These are phyloP conservation scores for Puya raimondii DNA, from an alignment of 176 grass and related monocot species.

Conservation along the genomic window DNA sequence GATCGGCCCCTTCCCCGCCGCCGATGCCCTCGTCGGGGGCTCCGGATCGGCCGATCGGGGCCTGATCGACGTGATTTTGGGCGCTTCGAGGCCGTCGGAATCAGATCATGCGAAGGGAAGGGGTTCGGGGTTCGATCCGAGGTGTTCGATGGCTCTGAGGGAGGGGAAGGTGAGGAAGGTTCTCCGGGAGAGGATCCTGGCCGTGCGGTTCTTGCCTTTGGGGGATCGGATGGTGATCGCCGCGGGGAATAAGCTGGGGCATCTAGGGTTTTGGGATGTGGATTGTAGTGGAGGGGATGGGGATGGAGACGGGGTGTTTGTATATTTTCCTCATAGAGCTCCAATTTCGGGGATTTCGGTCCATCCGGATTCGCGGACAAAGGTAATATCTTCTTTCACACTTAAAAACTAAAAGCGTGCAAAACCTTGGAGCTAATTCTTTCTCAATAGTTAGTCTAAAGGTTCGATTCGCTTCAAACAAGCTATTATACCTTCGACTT, in stretches of 20 bases:
- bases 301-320: constrained; percentile 34
- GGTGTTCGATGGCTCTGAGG: constrained; percentile 34
- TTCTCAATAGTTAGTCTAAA: not conserved
- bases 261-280: constrained; percentile 78
- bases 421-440: not conserved
- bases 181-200: constrained; percentile 35
- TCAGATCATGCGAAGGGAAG: not conserved
- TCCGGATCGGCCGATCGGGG: constrained; percentile 5
- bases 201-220: constrained; percentile 48
- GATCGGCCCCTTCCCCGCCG: constrained; percentile 22
- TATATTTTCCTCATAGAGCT: constrained; percentile 50
- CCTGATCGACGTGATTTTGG: constrained; percentile 12
- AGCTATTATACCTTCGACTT: no score
- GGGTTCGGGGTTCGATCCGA: constrained; percentile 20
- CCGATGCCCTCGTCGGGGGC: constrained; percentile 9
- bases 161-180: constrained; percentile 40
- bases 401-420: not conserved
- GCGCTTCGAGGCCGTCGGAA: not conserved
- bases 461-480: not conserved
- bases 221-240: constrained; percentile 39
- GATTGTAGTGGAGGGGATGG: constrained; percentile 28
- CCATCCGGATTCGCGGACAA: constrained; percentile 31
- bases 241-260: constrained; percentile 41
- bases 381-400: constrained; percentile 30
- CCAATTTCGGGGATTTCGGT: constrained; percentile 47